Percentiles rank a stretch among this genome's conserved stretches.
Evolutionary conservation across 1,284 basidiomycete species (phyloP).

Genomic region (Macrocystidia cucumis): DNA sequence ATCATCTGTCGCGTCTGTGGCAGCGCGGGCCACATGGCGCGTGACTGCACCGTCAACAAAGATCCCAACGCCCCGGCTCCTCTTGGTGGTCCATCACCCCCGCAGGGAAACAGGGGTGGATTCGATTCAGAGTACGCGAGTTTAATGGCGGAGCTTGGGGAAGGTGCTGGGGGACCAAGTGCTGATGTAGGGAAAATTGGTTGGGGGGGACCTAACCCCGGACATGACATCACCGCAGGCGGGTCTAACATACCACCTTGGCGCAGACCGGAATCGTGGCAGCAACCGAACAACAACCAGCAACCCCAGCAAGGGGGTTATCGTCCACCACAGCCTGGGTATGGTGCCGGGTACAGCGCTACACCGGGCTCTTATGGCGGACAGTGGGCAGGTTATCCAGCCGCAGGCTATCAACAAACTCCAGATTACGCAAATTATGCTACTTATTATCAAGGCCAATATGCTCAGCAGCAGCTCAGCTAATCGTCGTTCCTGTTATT

Average conservation of each 20-base stretch:
- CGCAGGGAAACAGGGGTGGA: constrained; percentile 49
- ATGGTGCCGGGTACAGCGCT: constrained; percentile 26
- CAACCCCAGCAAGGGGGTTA: constrained; percentile 43
- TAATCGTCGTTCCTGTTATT: constrained; percentile 28
- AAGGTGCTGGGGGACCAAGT: constrained; percentile 56
- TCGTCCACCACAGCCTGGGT: constrained; percentile 43
- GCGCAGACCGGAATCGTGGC: constrained; percentile 82
- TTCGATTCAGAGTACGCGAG: constrained; percentile 98
- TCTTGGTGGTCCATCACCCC: constrained; percentile 24
- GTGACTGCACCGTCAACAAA: constrained; percentile 86
- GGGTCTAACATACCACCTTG: constrained; percentile 79
- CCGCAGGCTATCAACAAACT: constrained; percentile 43
- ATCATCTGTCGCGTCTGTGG: constrained; percentile 97
- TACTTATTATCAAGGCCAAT: constrained; percentile 77
- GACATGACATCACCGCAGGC: constrained; percentile 70
- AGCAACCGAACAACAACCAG: constrained; percentile 40
- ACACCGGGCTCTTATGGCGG: constrained; percentile 24
- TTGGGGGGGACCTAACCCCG: constrained; percentile 55
- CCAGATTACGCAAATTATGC: constrained; percentile 74
- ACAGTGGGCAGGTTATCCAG: constrained; percentile 40
- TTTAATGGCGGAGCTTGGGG: constrained; percentile 97
- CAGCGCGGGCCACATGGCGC: constrained; percentile 93
- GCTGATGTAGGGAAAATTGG: constrained; percentile 46
- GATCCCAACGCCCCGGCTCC: constrained; percentile 56
- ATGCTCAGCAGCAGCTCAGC: constrained; percentile 61